A percentile compares a stretch with the other conserved stretches of the same genome.
phyloP scores from a whole-genome alignment of 768 basidiomycete species.

The Podaxis rugospora region DNA sequence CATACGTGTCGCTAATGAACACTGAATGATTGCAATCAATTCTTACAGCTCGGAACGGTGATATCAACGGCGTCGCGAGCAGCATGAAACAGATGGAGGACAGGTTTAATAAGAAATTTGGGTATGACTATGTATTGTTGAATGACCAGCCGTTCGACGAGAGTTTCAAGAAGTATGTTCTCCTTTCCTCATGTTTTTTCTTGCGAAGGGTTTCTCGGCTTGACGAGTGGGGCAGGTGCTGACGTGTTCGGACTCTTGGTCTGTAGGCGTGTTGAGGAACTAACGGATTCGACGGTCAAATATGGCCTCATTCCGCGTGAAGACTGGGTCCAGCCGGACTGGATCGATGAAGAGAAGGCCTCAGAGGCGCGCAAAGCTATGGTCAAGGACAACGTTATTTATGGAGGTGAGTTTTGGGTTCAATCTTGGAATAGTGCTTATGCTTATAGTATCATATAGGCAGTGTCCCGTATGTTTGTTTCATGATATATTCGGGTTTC shows the following conservation, averaged over 20 bases:
- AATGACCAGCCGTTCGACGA: slow-evolving; percentile 77
- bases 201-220: neutral
- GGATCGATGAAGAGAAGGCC: slow-evolving; percentile 75
- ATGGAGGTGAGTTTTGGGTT: slow-evolving; percentile 47
- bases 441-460: slow-evolving; percentile 34
- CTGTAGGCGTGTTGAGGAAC: slow-evolving; percentile 43
- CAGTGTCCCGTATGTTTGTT: slow-evolving; percentile 62
- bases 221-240: neutral
- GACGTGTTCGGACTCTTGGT: neutral
- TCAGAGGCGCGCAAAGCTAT: slow-evolving; percentile 60
- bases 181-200: neutral
- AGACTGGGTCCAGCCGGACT: slow-evolving; percentile 79
- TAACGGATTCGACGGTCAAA: slow-evolving; percentile 61
- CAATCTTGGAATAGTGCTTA: neutral
- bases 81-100: slow-evolving; percentile 81
- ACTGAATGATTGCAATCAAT: neutral
- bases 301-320: slow-evolving; percentile 78
- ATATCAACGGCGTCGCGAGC: slow-evolving; percentile 53
- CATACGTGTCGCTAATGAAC: neutral
- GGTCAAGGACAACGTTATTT: slow-evolving; percentile 62
- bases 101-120: slow-evolving; percentile 83
- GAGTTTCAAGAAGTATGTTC: slow-evolving; percentile 58
- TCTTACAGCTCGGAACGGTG: slow-evolving; percentile 50
- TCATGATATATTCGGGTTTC: neutral
- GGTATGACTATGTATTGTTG: slow-evolving; percentile 83